Evolutionary conservation across 164 flowering plant genomes (phyloP).

Genomic region (Malania oleifera): DNA sequence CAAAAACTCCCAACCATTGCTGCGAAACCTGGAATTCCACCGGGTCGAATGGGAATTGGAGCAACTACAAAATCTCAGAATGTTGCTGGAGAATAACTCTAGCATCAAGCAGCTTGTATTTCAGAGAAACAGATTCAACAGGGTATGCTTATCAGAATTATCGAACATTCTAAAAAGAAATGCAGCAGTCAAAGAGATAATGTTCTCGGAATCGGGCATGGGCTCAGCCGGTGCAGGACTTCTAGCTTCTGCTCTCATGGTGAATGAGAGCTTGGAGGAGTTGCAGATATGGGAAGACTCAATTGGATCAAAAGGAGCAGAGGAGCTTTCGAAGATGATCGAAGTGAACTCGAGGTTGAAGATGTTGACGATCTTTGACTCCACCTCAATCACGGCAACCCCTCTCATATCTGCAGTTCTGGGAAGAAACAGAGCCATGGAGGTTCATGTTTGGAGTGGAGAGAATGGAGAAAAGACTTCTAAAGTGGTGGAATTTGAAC

Average conservation of each 20-base stretch:
- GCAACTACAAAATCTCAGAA: constrained; percentile 34
- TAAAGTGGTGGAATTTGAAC: constrained; percentile 82
- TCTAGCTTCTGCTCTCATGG: constrained; percentile 63
- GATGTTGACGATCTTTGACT: constrained; percentile 69
- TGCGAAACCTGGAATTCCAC: constrained; percentile 49
- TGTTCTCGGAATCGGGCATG: constrained; percentile 61
- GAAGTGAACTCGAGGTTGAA: constrained; percentile 74
- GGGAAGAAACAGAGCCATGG: constrained; percentile 70
- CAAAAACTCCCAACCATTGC: constrained; percentile 20
- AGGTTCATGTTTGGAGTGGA: constrained; percentile 85
- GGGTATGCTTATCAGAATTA: constrained; percentile 45
- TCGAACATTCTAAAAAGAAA: constrained; percentile 56
- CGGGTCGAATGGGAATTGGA: constrained; percentile 37
- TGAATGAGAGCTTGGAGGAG: constrained; percentile 71
- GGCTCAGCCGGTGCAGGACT: constrained; percentile 59
- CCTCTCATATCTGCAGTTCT: constrained; percentile 85
- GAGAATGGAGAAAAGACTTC: constrained; percentile 42
- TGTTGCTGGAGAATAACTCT: constrained; percentile 35
- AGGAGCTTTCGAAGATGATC: constrained; percentile 89
- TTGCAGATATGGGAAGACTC: constrained; percentile 97
- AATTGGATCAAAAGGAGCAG: constrained; percentile 81
- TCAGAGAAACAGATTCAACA: constrained; percentile 43
- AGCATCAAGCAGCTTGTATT: constrained; percentile 55
- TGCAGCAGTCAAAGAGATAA: constrained; percentile 48
- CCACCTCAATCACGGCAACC: constrained; percentile 52